Evolutionary conservation across 192 early-diverging fungal species (phyloP).

Genomic region (Podila minutissima): DNA sequence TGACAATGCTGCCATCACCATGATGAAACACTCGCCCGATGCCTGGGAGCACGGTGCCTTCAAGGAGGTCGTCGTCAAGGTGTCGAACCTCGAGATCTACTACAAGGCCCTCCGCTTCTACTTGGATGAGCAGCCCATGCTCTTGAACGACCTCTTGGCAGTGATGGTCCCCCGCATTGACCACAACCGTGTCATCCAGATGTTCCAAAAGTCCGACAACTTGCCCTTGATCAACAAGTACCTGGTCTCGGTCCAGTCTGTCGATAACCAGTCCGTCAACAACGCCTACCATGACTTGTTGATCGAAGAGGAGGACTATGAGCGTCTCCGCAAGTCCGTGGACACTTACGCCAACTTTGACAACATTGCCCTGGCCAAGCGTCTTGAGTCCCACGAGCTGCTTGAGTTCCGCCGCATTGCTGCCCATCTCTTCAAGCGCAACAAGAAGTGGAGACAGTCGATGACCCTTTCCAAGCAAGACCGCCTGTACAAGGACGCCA

Average conservation of each 20-base stretch:
- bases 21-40: slow-evolving; percentile 95
- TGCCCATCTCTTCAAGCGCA: slow-evolving; percentile 95
- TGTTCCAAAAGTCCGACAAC: slow-evolving; percentile 99
- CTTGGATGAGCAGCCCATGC: slow-evolving; percentile 93
- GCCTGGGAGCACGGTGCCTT: slow-evolving; percentile 97
- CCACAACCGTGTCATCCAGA: slow-evolving; percentile 95
- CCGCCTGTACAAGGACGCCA: slow-evolving; percentile 97
- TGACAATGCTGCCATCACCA: slow-evolving; percentile 96
- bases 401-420: slow-evolving; percentile 98
- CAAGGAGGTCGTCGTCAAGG: slow-evolving; percentile 98
- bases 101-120: slow-evolving; percentile 98
- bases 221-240: slow-evolving; percentile 97
- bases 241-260: slow-evolving; percentile 91
- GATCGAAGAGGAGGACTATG: slow-evolving; percentile 98
- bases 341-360: slow-evolving; percentile 97
- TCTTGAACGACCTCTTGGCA: slow-evolving; percentile 92
- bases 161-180: slow-evolving; percentile 92
- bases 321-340: slow-evolving; percentile 92
- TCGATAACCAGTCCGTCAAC: slow-evolving; percentile 96
- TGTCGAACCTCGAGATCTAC: slow-evolving; percentile 96
- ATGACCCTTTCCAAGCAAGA: slow-evolving; percentile 97
- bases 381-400: slow-evolving; percentile 95
- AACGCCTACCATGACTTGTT: slow-evolving; percentile 94
- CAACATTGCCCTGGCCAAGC: slow-evolving; percentile 86
- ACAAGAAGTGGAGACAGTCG: slow-evolving; percentile 96